Evolutionary conservation across 1,284 basidiomycete species (phyloP), one percentile per base, ranked within the genome.

Genomic region (Pseudozyma thailandica): DNA sequence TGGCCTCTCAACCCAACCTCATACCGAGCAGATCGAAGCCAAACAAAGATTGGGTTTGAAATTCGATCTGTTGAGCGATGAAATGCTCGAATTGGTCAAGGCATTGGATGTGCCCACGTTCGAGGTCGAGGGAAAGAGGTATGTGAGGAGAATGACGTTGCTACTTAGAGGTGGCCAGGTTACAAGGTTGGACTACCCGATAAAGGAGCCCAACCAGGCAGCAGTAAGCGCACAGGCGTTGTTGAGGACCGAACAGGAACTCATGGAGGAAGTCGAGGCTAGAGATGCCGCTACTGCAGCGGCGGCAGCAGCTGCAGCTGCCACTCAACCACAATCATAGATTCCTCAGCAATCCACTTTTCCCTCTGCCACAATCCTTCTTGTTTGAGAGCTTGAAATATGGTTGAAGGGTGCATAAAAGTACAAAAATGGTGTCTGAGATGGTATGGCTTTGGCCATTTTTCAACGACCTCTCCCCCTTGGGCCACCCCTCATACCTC

Each of bases 121-220:
- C 33, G 31, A 64, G 20, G 48, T 46, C 16, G 45, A 75, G 21
- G 74, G 56, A 1, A 43, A 33, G 23, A 48, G 39, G 23, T 57
- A 51, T 15, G 46, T 64, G 9, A 73, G 62, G 31, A 60, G 74
- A 2, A 64, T 75, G 58, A 78, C 72, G 35, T 47, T 82, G 44
- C 56, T 81, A 23, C 46, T 81, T 21, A 47, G 58, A 3, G 77
- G 75, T 8, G 78, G 78, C 0, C 79, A 81, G 50, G 50, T 80
- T 25, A 75, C 72, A 0, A 68, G 77, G 20, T 13, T 80, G 27
- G 64, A 77, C 35, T 81, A 76, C 39, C 78, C 79, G 6, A 48
- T 81, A 16, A 25, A 52, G 10, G 25, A 46, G 13, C 60, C 74
- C 6, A 27, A 68, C 9, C 49, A 74, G 30, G 74, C 74, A 3